A percentile compares a stretch with the other conserved stretches of the same genome.
Conservation (phyloP, 768 basidiomycete species). For the Boletus huronensis region DNA sequence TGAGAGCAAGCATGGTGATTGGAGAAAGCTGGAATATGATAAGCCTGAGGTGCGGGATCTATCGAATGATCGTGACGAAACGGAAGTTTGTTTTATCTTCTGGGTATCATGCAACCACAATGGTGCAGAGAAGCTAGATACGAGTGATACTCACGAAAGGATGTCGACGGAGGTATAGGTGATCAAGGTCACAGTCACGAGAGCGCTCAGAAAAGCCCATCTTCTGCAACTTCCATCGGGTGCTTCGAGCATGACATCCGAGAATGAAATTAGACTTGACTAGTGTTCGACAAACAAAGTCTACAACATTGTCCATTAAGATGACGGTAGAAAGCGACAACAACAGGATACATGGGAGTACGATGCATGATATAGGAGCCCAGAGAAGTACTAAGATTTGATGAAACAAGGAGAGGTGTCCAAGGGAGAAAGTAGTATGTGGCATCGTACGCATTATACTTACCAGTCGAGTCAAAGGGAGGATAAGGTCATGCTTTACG, state of each 20-base stretch:
- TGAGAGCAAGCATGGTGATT: no score
- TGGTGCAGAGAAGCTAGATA: no score
- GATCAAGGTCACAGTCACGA: no score
- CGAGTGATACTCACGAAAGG: no score
- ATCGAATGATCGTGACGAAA: no score
- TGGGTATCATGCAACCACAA: no score
- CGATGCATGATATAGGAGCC: not conserved
- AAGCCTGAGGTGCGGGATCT: no score
- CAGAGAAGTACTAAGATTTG: not conserved
- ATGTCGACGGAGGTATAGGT: no score
- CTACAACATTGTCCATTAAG: conserved; percentile 13
- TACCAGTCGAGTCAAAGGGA: not conserved
- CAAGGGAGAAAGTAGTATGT: conserved; percentile 6
- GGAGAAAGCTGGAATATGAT: no score
- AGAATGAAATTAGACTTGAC: not conserved
- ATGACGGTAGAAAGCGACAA: not conserved
- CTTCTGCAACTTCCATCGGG: not conserved
- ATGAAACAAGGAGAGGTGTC: conserved; percentile 1
- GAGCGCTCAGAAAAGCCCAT: no score
- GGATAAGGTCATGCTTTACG: not conserved
- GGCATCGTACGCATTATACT: not conserved
- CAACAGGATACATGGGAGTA: conserved; percentile 11
- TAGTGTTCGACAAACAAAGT: not conserved
- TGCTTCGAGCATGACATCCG: not conserved
- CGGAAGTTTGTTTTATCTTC: no score